A percentile compares a stretch with the other conserved stretches of the same genome.
Evolutionary conservation across 2,329 filamentous ascomycete species (phyloP).

Genomic region (Fusarium lyarnte): DNA sequence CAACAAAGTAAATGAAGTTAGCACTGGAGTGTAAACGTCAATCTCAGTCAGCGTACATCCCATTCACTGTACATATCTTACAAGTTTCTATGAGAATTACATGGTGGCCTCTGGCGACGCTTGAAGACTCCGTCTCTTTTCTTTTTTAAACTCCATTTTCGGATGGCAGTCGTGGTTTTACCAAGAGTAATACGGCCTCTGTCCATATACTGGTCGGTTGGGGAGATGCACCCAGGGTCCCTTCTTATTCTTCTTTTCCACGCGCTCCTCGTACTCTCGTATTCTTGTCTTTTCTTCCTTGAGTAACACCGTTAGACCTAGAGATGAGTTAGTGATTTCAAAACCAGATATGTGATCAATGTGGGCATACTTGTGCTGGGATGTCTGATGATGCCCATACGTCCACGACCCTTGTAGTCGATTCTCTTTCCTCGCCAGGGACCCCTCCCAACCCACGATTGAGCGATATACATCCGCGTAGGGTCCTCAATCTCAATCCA

Average conservation of each 20-base stretch:
- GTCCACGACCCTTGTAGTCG: constrained; percentile 81
- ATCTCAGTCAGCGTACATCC: constrained; percentile 39
- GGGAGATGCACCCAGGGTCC: constrained; percentile 90
- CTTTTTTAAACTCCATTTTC: not conserved
- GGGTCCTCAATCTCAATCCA: constrained; percentile 76
- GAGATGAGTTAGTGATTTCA: constrained; percentile 28
- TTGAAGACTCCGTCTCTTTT: constrained; percentile 5
- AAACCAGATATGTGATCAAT: not conserved
- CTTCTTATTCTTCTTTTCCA: constrained; percentile 77
- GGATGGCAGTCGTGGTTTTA: constrained; percentile 54
- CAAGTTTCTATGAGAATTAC: constrained; percentile 42
- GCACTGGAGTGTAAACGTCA: not conserved
- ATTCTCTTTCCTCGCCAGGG: constrained; percentile 64
- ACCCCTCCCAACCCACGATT: constrained; percentile 91
- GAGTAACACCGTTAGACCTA: constrained; percentile 80
- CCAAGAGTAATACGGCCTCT: constrained; percentile 93
- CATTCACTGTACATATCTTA: constrained; percentile 51
- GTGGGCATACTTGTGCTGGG: constrained; percentile 76
- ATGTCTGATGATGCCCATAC: constrained; percentile 72
- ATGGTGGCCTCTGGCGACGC: constrained; percentile 12
- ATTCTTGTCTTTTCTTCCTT: constrained; percentile 95
- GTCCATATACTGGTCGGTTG: constrained; percentile 82
- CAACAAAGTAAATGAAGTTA: not conserved
- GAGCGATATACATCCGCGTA: constrained; percentile 86
- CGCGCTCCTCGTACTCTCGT: constrained; percentile 79